Conservation (phyloP, 352 stramenopile genomes). For the Phytophthora hibernalis region DNA sequence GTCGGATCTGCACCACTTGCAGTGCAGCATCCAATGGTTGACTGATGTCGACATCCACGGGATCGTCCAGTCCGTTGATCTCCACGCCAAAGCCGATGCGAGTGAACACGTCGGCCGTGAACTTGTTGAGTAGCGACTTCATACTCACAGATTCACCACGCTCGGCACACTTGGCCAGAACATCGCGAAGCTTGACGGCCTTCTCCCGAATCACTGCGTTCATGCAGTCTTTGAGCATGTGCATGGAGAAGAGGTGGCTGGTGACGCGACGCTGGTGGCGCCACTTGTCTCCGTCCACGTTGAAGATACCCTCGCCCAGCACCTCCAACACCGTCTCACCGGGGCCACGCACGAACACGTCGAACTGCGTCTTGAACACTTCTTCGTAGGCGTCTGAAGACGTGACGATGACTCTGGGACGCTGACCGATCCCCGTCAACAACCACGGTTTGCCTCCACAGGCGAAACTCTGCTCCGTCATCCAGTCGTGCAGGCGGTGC, state of each 20-base stretch:
- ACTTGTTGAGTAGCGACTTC: conserved; percentile 48
- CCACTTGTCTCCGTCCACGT: conserved; percentile 66
- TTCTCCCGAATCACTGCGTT: conserved; percentile 51
- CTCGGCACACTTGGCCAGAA: conserved; percentile 36
- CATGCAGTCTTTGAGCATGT: conserved; percentile 57
- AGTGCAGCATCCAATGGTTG: conserved; percentile 33
- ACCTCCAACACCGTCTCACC: conserved; percentile 48
- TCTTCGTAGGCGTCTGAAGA: conserved; percentile 50
- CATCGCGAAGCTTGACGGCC: conserved; percentile 41
- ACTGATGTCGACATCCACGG: conserved; percentile 11
- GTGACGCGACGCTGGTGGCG: conserved; percentile 72
- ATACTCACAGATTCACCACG: conserved; percentile 41
- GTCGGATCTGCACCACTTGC: conserved; percentile 36
- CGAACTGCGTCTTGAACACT: conserved; percentile 52
- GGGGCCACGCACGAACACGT: conserved; percentile 62
- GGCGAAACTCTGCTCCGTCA: conserved; percentile 50
- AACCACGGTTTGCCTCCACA: conserved; percentile 40
- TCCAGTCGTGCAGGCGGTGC: conserved; percentile 58
- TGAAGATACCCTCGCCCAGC: conserved; percentile 73
- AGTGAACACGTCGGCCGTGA: conserved; percentile 65
- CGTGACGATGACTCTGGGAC: conserved; percentile 39
- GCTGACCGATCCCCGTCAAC: conserved; percentile 43
- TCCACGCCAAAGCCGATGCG: conserved; percentile 71
- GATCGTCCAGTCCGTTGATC: conserved; percentile 43
- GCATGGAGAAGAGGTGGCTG: conserved; percentile 87